phyloP scores from a whole-genome alignment of 1,284 basidiomycete species.

The Melampsora allii-populina region DNA sequence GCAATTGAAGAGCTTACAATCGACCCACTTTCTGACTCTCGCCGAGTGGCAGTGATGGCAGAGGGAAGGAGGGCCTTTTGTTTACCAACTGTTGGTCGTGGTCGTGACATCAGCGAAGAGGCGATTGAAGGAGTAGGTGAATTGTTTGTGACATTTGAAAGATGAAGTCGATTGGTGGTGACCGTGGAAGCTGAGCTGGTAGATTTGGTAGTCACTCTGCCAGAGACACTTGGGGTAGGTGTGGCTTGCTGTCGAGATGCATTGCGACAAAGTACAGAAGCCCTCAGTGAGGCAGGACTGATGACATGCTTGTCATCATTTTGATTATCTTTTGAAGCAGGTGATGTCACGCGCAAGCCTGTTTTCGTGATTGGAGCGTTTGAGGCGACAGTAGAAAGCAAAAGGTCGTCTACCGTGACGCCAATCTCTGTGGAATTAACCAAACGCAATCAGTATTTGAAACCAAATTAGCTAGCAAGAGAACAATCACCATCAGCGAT shows the following conservation, averaged over 20 bases:
- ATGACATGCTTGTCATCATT: conserved; percentile 8
- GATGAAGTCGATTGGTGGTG: not conserved
- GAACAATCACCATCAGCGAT: conserved; percentile 66
- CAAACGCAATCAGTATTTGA: conserved; percentile 4
- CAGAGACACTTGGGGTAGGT: conserved; percentile 8
- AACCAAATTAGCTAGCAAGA: not conserved
- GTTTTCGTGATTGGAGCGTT: conserved; percentile 13
- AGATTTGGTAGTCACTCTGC: conserved; percentile 6
- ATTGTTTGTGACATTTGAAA: conserved; percentile 4
- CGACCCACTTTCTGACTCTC: not conserved
- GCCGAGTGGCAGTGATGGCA: conserved; percentile 1
- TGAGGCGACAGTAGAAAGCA: conserved; percentile 51
- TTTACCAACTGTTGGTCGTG: not conserved
- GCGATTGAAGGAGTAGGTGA: not conserved
- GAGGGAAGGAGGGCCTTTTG: not conserved
- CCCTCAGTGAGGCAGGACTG: conserved; percentile 31
- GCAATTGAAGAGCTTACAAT: not conserved
- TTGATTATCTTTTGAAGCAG: not conserved
- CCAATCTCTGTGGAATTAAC: conserved; percentile 64
- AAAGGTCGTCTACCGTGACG: conserved; percentile 68
- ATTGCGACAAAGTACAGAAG: conserved; percentile 35
- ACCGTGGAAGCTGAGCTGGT: not conserved
- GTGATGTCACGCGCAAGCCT: conserved; percentile 15
- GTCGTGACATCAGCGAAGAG: conserved; percentile 1
- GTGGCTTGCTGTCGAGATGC: conserved; percentile 17